Base-by-base conservation (phyloP, 164 flowering plant species). In the Brasenia schreberi region DNA sequence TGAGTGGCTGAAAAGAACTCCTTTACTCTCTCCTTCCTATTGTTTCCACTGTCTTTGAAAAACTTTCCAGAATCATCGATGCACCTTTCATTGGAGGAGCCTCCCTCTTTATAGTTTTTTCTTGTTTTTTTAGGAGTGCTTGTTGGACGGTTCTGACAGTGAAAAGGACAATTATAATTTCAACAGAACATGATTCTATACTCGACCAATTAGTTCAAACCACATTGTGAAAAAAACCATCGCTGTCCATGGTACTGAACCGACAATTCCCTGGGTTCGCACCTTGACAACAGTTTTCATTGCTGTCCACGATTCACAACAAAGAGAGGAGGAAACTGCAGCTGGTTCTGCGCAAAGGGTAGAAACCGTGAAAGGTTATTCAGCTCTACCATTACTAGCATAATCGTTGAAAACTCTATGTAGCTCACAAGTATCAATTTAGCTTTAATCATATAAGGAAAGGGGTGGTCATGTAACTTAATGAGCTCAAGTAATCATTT, bases 141-240 rank as follows among this genome's bases (percentile, higher is more conserved):
- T n/a, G n/a, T n/a, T n/a, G n/a, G n/a, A n/a, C n/a, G n/a, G n/a
- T n/a, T n/a, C n/a, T n/a, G n/a, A n/a, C n/a, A n/a, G n/a, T 10
- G 67, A 11, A 43, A 67, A 1, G 53, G 11, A 43, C 58, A 66
- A 14, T 12, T 18, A 58, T 62, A 10, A 39, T 6, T 1, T 61
- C 9, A 33, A 14, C 43, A n/a, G 23, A 14, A 69, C 10, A 23
- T 64, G 62, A 66, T 62, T 64, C 60, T 33, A 56, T 60, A 66
- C 87, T 78, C 72, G n/a, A 90, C 98, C 97, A 52, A 93, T 93
- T 62, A 93, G 79, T 79, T 93, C 90, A 73, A 93, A 87, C 98
- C 98, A 93, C 86, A 93, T 79, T 5, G 98, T 90, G 77, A 88
- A 87, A 80, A 93, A 93, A 42, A 93, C 97, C 89, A 90, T 90